phyloP scores from a whole-genome alignment of 495 filamentous ascomycete genomes.

The Aspergillus saccharolyticus region DNA sequence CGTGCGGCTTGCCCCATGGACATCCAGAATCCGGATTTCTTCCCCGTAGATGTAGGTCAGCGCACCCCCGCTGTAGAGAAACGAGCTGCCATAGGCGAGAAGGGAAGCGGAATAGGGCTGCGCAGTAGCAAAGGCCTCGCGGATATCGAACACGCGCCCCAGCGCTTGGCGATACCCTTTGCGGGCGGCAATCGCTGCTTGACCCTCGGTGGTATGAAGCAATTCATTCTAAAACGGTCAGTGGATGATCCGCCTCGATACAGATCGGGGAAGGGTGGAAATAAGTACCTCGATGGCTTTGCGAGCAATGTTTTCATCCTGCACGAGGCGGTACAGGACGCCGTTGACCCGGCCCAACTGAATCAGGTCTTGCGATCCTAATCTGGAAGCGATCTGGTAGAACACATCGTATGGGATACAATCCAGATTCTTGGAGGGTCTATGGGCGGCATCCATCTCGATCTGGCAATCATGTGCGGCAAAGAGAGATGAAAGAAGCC shows the following conservation, averaged over 20 bases:
- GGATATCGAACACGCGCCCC: conserved; percentile 54
- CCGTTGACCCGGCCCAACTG: conserved; percentile 48
- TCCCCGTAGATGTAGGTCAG: conserved; percentile 56
- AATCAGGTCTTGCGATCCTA: conserved; percentile 40
- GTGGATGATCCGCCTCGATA: conserved; percentile 4
- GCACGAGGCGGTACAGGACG: conserved; percentile 47
- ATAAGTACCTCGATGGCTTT: conserved; percentile 55
- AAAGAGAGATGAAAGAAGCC: conserved; percentile 4
- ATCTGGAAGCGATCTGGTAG: conserved; percentile 46
- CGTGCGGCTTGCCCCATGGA: conserved; percentile 44
- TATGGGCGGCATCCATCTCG: conserved; percentile 11
- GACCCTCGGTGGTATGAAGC: conserved; percentile 53
- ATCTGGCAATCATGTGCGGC: conserved; percentile 5
- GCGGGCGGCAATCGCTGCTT: conserved; percentile 39
- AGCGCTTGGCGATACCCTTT: conserved; percentile 52
- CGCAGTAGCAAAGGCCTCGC: conserved; percentile 57
- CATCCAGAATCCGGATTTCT: conserved; percentile 58
- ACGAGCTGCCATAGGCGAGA: conserved; percentile 55
- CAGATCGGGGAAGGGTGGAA: background rate
- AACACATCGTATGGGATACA: conserved; percentile 61
- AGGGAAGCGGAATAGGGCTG: conserved; percentile 57
- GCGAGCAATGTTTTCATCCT: conserved; percentile 59
- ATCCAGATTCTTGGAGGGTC: conserved; percentile 27
- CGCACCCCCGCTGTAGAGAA: conserved; percentile 58
- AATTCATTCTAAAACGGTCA: conserved; percentile 45